Evolutionary conservation across 2,329 filamentous ascomycete species (phyloP).

Genomic region (Parasarocladium wereldwijsianum): DNA sequence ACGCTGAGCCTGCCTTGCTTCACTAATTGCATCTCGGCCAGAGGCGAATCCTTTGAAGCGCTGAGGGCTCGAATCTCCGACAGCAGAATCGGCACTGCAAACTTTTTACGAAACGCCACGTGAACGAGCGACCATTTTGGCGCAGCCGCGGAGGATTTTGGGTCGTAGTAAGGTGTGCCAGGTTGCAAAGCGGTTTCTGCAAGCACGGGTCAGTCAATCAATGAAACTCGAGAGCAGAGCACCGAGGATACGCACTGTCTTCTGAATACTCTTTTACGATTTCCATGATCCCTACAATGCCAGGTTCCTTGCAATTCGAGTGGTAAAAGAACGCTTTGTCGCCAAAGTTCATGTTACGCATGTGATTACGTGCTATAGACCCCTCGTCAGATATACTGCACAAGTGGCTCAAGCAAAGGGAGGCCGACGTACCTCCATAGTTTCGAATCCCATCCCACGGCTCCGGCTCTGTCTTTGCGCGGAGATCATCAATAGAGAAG

Average conservation of each 20-base stretch:
- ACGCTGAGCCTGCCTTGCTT: slow-evolving; percentile 76
- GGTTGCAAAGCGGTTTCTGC: slow-evolving; percentile 18
- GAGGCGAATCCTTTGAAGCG: slow-evolving; percentile 30
- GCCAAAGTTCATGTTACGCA: slow-evolving; percentile 79
- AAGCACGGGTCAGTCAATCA: neutral
- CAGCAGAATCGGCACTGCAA: slow-evolving; percentile 54
- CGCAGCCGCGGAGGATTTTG: slow-evolving; percentile 43
- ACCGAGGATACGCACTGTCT: slow-evolving; percentile 42
- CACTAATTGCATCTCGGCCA: slow-evolving; percentile 70
- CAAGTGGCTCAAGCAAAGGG: too few relatives aligned
- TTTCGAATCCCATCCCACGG: slow-evolving; percentile 64
- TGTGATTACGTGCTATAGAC: slow-evolving; percentile 63
- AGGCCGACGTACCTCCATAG: slow-evolving; percentile 24
- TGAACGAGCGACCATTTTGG: slow-evolving; percentile 75
- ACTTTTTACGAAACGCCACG: slow-evolving; percentile 76
- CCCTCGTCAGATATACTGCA: neutral
- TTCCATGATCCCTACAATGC: slow-evolving; percentile 78
- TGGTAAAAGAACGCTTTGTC: slow-evolving; percentile 97
- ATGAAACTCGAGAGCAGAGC: neutral
- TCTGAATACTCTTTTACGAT: slow-evolving; percentile 72
- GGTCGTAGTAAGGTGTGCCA: slow-evolving; percentile 62
- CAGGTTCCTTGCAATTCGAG: slow-evolving; percentile 80
- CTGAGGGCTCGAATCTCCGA: slow-evolving; percentile 55
- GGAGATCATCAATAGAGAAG: slow-evolving; percentile 88
- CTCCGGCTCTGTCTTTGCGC: slow-evolving; percentile 58